Evolutionary conservation across 2,329 filamentous ascomycete genomes (phyloP).

Genomic region (Neopestalotiopsis sp.): DNA sequence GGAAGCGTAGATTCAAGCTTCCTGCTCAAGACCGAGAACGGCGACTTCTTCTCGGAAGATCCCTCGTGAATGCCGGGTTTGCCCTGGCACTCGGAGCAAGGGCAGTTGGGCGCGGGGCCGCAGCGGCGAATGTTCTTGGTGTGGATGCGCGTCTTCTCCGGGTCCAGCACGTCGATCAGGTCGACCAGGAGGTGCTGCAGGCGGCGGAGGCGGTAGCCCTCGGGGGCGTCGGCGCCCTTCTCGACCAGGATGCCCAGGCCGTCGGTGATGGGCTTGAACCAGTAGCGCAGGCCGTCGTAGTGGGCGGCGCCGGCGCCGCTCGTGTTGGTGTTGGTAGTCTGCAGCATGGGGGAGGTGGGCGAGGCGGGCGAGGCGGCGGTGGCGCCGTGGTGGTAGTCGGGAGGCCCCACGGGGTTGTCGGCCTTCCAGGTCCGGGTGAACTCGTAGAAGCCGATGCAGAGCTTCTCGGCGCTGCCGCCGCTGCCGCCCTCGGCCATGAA

Average conservation of each 20-base stretch:
- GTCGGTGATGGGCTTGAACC: conserved; percentile 1
- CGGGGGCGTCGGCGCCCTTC: neutral
- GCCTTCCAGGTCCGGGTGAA: conserved; percentile 7
- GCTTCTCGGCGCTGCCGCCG: neutral
- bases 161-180: conserved; percentile 1
- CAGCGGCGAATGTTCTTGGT: conserved; percentile 6
- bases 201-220: neutral
- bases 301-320: neutral
- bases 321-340: neutral
- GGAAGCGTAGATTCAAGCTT: neutral
- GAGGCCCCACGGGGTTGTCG: neutral
- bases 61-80: neutral
- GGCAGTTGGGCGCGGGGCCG: neutral
- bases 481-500: conserved; percentile 1
- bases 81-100: neutral
- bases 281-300: conserved; percentile 6
- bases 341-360: neutral
- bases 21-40: neutral
- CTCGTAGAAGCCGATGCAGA: conserved; percentile 12
- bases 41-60: neutral
- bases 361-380: neutral
- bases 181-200: conserved; percentile 5
- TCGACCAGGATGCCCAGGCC: neutral
- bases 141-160: neutral
- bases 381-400: too few species aligned